Conservation (phyloP, 441 rosid genomes). For the Populus hybrid region DNA sequence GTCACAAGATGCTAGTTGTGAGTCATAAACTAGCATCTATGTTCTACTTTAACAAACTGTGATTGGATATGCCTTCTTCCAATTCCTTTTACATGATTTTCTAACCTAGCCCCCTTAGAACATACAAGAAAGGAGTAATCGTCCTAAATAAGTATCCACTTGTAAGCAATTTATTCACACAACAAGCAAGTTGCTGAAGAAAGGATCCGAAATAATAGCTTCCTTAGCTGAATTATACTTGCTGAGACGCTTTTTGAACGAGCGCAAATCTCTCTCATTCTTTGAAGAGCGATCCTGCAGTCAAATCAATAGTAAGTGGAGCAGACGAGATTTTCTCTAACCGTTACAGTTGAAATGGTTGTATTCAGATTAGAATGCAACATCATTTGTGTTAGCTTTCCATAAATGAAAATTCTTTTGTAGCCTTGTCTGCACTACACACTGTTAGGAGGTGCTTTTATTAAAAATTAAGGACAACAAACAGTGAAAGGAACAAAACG, state of each 20-base stretch:
- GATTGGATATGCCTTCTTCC: background rate
- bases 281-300: constrained; percentile 59
- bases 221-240: constrained; percentile 68
- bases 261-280: constrained; percentile 62
- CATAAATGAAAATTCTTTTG: background rate
- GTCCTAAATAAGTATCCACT: background rate
- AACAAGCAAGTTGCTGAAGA: constrained; percentile 53
- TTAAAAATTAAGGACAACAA: background rate
- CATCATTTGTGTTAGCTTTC: background rate
- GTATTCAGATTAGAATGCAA: background rate
- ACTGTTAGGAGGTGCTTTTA: background rate
- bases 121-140: background rate
- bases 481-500: background rate
- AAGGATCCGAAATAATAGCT: constrained; percentile 54
- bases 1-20: background rate
- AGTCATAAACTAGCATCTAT: background rate
- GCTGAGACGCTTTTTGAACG: constrained; percentile 72
- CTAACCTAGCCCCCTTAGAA: background rate
- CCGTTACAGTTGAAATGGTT: background rate
- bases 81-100: background rate
- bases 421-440: background rate
- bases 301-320: background rate
- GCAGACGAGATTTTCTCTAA: background rate
- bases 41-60: background rate
- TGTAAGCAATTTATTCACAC: background rate